Conservation (phyloP, 2,329 filamentous ascomycete species). For the Cladosporium oxysporum region DNA sequence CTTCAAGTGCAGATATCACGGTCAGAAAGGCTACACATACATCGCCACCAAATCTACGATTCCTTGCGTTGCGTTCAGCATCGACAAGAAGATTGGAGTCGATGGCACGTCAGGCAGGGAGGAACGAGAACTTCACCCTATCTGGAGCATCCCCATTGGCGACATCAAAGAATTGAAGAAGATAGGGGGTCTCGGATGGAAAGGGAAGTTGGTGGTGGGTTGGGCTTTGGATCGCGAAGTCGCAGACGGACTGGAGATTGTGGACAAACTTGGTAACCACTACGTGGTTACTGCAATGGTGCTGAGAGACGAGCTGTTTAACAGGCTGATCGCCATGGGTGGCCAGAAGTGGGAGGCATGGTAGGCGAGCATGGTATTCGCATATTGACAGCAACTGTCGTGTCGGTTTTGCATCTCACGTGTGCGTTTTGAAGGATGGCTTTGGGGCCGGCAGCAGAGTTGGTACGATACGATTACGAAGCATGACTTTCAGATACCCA, state of each 20-base stretch:
- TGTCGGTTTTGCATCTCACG: not conserved
- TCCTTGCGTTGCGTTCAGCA: conserved; percentile 67
- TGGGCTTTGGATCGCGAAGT: conserved; percentile 75
- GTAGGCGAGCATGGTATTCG: conserved; percentile 42
- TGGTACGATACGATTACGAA: conserved; percentile 4
- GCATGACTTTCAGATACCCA: not conserved
- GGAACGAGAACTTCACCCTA: conserved; percentile 57
- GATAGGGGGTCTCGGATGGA: conserved; percentile 80
- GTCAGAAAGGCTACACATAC: conserved; percentile 71
- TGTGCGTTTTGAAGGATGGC: not conserved
- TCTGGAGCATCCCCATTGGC: conserved; percentile 69
- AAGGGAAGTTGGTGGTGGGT: conserved; percentile 72
- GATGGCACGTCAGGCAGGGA: conserved; percentile 42
- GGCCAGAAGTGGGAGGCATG: conserved; percentile 81
- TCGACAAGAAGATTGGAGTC: conserved; percentile 47
- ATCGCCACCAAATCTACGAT: conserved; percentile 67
- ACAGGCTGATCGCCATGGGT: conserved; percentile 73
- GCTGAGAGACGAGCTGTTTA: conserved; percentile 76
- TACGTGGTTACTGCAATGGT: conserved; percentile 70
- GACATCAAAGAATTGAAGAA: conserved; percentile 77
- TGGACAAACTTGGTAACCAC: conserved; percentile 56
- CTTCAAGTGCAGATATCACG: conserved; percentile 72
- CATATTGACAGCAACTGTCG: not conserved
- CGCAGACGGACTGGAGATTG: conserved; percentile 71
- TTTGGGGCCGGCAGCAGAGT: not conserved